These are phyloP conservation scores for Aspergillus wentii DNA, from an alignment of 495 filamentous ascomycete species.

Conservation along the genomic window DNA sequence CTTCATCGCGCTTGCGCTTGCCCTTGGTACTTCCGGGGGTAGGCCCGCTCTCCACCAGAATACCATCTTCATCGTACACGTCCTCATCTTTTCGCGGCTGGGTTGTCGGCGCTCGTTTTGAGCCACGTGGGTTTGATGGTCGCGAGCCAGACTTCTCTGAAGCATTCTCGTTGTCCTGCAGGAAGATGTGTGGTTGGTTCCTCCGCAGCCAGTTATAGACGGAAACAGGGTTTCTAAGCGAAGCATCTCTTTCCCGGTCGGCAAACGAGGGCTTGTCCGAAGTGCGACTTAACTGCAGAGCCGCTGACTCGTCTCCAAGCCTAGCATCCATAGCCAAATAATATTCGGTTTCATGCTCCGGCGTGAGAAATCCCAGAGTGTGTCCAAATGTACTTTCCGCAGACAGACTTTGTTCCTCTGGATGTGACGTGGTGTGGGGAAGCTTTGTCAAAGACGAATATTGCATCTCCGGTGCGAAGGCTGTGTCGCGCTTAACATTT, in stretches of 20 bases:
- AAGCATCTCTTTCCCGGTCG: slow-evolving; percentile 54
- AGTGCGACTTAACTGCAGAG: slow-evolving; percentile 25
- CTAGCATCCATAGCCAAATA: slow-evolving; percentile 64
- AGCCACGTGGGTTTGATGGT: slow-evolving; percentile 33
- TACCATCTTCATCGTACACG: slow-evolving; percentile 48
- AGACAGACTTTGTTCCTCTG: slow-evolving; percentile 12
- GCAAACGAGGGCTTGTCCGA: slow-evolving; percentile 35
- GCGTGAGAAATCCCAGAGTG: slow-evolving; percentile 57
- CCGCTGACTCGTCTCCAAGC: slow-evolving; percentile 48
- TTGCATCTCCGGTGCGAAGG: slow-evolving; percentile 31
- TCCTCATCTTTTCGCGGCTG: slow-evolving; percentile 45
- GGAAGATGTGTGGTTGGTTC: slow-evolving; percentile 76
- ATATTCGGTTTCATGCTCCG: slow-evolving; percentile 78
- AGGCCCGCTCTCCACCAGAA: slow-evolving; percentile 34
- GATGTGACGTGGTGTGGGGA: slow-evolving; percentile 21
- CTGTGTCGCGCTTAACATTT: slow-evolving; percentile 31
- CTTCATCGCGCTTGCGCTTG: slow-evolving; percentile 61
- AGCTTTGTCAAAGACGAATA: slow-evolving; percentile 28
- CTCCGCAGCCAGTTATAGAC: slow-evolving; percentile 88
- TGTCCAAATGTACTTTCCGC: slow-evolving; percentile 16
- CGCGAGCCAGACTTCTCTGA: slow-evolving; percentile 55
- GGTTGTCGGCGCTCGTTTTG: slow-evolving; percentile 31
- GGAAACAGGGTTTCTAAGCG: slow-evolving; percentile 72
- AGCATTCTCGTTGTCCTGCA: slow-evolving; percentile 69
- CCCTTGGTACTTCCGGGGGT: slow-evolving; percentile 32